phyloP scores from a whole-genome alignment of 2,329 filamentous ascomycete genomes.

The Clonostachys rosea region DNA sequence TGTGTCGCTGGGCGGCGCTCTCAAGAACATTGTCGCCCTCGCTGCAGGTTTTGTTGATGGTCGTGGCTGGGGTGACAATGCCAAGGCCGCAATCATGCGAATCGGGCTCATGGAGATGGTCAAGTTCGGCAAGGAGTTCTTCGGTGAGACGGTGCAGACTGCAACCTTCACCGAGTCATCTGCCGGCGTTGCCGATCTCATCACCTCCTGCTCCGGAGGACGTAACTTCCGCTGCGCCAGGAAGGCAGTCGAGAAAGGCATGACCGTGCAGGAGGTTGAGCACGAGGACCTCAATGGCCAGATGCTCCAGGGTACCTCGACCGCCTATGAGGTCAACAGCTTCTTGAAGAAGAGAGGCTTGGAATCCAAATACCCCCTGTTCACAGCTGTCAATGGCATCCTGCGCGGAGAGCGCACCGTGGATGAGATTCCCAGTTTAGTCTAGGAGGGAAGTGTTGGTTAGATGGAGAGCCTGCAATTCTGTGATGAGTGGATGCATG shows the following conservation, averaged over 20 bases:
- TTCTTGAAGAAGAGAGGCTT: conserved; percentile 77
- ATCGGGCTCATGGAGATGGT: conserved; percentile 96
- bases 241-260: conserved; percentile 74
- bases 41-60: conserved; percentile 95
- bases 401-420: conserved; percentile 71
- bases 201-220: conserved; percentile 88
- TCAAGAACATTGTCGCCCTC: conserved; percentile 96
- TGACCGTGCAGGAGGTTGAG: conserved; percentile 84
- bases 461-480: background rate
- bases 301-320: conserved; percentile 91
- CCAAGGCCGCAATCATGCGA: conserved; percentile 97
- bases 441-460: conserved; percentile 25
- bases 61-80: conserved; percentile 95
- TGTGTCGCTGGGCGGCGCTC: conserved; percentile 86
- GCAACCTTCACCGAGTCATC: conserved; percentile 96
- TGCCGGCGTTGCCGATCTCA: conserved; percentile 90
- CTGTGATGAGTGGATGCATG: no score
- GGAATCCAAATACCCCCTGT: conserved; percentile 84
- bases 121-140: conserved; percentile 91
- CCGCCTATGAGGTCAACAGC: conserved; percentile 83
- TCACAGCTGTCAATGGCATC: conserved; percentile 83
- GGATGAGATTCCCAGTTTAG: conserved; percentile 73
- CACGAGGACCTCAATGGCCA: conserved; percentile 88
- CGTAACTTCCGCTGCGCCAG: conserved; percentile 93
- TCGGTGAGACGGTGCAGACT: conserved; percentile 72